Conservation (phyloP, 2,329 filamentous ascomycete species). For the Talaromyces marneffei region DNA sequence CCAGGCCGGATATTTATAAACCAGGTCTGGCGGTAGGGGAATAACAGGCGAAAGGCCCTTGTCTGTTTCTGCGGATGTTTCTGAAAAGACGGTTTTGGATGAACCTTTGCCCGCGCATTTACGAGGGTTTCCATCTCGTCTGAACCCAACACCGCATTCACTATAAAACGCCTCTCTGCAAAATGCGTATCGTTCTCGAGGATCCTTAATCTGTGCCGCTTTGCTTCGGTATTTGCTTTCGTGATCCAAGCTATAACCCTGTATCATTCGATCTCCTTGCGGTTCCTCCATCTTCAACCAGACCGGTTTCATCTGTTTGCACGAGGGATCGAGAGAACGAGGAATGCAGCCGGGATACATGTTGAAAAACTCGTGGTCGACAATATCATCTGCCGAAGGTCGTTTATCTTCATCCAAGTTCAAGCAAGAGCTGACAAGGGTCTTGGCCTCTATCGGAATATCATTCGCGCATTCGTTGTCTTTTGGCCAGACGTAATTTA, state of each 20-base stretch:
- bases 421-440: slow-evolving; percentile 43
- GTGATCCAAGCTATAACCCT: slow-evolving; percentile 41
- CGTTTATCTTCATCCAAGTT: slow-evolving; percentile 45
- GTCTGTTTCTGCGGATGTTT: slow-evolving; percentile 43
- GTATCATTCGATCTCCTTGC: slow-evolving; percentile 40
- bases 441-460: slow-evolving; percentile 46
- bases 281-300: slow-evolving; percentile 43
- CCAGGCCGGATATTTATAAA: slow-evolving; percentile 42
- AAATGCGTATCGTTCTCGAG: slow-evolving; percentile 33
- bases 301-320: slow-evolving; percentile 34
- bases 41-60: slow-evolving; percentile 41
- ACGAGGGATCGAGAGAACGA: slow-evolving; percentile 35
- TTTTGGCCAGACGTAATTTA: slow-evolving; percentile 47
- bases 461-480: slow-evolving; percentile 39
- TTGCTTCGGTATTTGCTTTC: slow-evolving; percentile 34
- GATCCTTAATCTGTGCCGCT: slow-evolving; percentile 32
- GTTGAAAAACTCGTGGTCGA: slow-evolving; percentile 46
- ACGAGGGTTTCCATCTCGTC: slow-evolving; percentile 36
- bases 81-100: slow-evolving; percentile 42
- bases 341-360: slow-evolving; percentile 47
- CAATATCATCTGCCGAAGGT: slow-evolving; percentile 46
- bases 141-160: slow-evolving; percentile 41
- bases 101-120: slow-evolving; percentile 42
- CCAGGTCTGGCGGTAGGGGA: slow-evolving; percentile 40
- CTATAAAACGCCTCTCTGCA: slow-evolving; percentile 40